Evolutionary conservation across 75 land plant species (phyloP).

Genomic region (Chamaecyparis obtusa): DNA sequence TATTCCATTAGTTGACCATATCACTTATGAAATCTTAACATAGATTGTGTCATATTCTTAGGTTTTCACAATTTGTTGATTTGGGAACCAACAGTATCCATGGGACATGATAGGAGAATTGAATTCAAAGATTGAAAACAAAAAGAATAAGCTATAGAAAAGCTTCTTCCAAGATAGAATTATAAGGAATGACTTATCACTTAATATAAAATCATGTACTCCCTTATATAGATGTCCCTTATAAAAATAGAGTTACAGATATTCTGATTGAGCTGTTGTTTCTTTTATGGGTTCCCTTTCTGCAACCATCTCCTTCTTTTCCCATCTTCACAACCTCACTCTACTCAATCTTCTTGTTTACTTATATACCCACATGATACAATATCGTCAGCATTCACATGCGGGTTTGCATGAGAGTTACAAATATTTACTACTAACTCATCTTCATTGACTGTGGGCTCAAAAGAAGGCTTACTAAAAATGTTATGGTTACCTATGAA

Average conservation of each 20-base stretch:
- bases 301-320: background rate
- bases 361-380: background rate
- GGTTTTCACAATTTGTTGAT: no score
- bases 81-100: no score
- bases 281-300: background rate
- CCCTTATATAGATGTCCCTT: background rate
- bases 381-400: background rate
- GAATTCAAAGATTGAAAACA: no score
- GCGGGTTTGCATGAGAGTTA: background rate
- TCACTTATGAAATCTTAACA: no score
- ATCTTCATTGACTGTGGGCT: background rate
- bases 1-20: no score
- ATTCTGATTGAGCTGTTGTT: background rate
- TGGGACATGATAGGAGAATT: no score
- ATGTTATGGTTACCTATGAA: background rate
- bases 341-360: background rate
- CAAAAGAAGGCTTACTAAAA: background rate
- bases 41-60: no score
- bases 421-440: background rate
- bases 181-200: conserved; percentile 3
- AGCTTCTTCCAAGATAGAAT: no score
- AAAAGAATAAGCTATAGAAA: no score
- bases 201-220: background rate
- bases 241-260: background rate
- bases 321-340: background rate